These are phyloP conservation scores for Yamadazyma kanchanaburiensis DNA, from an alignment of 1,139 yeast genomes.

Conservation along the genomic window DNA sequence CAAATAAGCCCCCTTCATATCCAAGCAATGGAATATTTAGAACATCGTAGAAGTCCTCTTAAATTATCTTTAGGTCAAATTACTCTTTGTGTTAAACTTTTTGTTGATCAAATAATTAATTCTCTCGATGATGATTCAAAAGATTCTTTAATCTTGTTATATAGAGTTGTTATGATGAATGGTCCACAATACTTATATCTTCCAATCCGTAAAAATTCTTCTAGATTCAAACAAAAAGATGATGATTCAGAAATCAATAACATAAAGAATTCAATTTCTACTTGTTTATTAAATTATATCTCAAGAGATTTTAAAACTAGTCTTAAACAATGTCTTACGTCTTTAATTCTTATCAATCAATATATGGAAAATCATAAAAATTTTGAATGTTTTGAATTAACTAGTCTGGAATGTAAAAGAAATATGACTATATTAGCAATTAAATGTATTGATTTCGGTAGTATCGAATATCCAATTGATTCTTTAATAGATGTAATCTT, in stretches of 20 bases:
- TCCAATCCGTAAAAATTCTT: conserved; percentile 9
- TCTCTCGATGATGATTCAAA: conserved; percentile 3
- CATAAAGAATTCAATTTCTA: no score
- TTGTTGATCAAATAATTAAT: conserved; percentile 7
- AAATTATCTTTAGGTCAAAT: conserved; percentile 17
- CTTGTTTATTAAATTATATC: conserved; percentile 10
- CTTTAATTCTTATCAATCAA: conserved; percentile 11
- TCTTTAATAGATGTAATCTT: conserved; percentile 11
- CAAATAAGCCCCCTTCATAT: no score
- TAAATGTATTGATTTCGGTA: conserved; percentile 16
- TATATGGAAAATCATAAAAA: conserved; percentile 6
- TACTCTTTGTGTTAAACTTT: conserved; percentile 8
- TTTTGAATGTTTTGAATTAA: conserved; percentile 13
- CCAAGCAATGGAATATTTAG: conserved; percentile 19
- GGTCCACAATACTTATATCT: conserved; percentile 21
- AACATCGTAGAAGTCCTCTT: conserved; percentile 13
- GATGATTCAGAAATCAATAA: no score
- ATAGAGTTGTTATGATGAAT: conserved; percentile 15
- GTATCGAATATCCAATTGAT: conserved; percentile 10
- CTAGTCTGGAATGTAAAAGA: conserved; percentile 12
- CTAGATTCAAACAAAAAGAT: conserved; percentile 4
- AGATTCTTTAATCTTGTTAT: conserved; percentile 12
- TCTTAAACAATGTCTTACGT: conserved; percentile 12
- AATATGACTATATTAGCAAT: conserved; percentile 12
- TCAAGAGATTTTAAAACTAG: conserved; percentile 13